These are phyloP conservation scores for Saccharata proteae DNA, from an alignment of 2,329 filamentous ascomycete species.

Conservation along the genomic window DNA sequence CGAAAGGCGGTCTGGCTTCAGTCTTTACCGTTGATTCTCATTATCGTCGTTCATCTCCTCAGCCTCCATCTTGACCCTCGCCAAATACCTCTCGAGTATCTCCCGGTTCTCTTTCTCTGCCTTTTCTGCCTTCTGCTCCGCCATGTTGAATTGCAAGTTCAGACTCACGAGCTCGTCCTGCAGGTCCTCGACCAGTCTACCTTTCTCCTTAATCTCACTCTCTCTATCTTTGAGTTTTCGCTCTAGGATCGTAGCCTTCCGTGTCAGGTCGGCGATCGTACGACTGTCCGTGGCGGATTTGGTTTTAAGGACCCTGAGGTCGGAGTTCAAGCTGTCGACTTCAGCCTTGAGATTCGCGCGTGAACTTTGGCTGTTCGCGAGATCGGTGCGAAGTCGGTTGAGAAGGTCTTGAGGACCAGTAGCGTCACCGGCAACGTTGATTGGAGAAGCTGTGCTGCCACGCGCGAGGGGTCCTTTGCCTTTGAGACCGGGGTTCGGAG, in stretches of 20 bases:
- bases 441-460: constrained; percentile 14
- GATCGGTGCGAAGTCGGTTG: constrained; percentile 42
- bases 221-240: constrained; percentile 66
- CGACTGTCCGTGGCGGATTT: constrained; percentile 48
- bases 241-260: constrained; percentile 49
- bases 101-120: constrained; percentile 77
- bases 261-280: constrained; percentile 49
- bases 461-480: constrained; percentile 9
- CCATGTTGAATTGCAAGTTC: constrained; percentile 77
- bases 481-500: constrained; percentile 8
- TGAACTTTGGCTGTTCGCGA: constrained; percentile 65
- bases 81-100: constrained; percentile 85
- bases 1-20: no score
- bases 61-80: constrained; percentile 71
- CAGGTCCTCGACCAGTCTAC: constrained; percentile 70
- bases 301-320: constrained; percentile 51
- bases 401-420: constrained; percentile 14
- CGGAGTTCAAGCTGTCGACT: constrained; percentile 49
- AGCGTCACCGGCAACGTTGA: constrained; percentile 14
- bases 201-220: constrained; percentile 75
- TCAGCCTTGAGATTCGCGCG: constrained; percentile 55
- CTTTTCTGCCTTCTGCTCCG: constrained; percentile 61
- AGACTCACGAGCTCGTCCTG: constrained; percentile 88
- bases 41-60: constrained; percentile 77
- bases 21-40: no score